Conservation (phyloP, 495 filamentous ascomycete species). For the Aspergillus indologenus region DNA sequence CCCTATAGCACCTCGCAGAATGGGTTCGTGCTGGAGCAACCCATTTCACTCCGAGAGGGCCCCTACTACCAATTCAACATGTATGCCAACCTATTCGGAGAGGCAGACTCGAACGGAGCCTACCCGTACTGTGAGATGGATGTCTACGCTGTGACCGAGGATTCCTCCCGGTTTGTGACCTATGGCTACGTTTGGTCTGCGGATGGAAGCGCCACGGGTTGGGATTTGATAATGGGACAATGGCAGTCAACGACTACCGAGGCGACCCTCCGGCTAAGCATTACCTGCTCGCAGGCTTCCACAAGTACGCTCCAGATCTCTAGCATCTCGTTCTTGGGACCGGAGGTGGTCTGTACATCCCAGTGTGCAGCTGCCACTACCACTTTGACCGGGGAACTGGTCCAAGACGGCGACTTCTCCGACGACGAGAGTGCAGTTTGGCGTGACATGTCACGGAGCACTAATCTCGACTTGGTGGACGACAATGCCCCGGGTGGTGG, state of each 20-base stretch:
- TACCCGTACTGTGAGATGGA: background rate
- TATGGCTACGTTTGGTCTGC: background rate
- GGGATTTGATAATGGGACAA: conserved; percentile 1
- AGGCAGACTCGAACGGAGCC: background rate
- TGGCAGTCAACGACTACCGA: background rate
- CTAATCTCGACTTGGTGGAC: background rate
- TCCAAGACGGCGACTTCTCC: background rate
- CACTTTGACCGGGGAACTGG: background rate
- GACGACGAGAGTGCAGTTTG: background rate
- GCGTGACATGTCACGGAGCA: background rate
- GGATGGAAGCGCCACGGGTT: background rate
- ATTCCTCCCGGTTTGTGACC: background rate
- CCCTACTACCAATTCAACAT: background rate
- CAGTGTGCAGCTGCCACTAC: background rate
- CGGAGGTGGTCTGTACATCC: background rate
- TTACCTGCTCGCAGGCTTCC: background rate
- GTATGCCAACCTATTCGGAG: background rate
- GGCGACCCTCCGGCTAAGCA: background rate
- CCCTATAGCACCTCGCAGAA: background rate
- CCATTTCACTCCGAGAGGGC: background rate
- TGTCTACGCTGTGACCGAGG: background rate
- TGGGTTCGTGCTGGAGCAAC: background rate
- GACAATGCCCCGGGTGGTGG: background rate
- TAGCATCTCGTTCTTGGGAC: background rate
- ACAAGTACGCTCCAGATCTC: background rate